Evolutionary conservation across 208 protist genomes (phyloP).

Genomic region (Dictyostelium gargantuum): DNA sequence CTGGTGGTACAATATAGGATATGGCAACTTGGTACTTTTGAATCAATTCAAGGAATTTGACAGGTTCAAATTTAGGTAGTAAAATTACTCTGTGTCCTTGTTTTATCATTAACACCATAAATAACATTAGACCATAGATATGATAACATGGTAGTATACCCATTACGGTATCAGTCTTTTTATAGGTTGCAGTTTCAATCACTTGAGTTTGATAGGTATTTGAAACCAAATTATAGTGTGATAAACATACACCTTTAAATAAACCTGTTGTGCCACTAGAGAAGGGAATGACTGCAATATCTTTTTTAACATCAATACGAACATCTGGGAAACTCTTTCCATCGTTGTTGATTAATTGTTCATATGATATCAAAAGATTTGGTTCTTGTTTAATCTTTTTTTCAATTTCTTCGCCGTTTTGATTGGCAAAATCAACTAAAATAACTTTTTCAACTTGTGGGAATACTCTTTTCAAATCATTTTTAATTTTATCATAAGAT

Average conservation of each 20-base stretch:
- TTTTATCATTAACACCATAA: conserved; percentile 57
- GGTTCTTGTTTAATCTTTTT: not conserved
- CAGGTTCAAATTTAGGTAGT: conserved; percentile 82
- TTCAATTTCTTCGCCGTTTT: not conserved
- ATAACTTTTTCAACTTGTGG: not conserved
- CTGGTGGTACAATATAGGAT: conserved; percentile 87
- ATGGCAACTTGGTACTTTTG: conserved; percentile 83
- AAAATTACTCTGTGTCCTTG: conserved; percentile 71
- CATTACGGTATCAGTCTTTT: conserved; percentile 74
- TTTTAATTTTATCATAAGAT: not conserved
- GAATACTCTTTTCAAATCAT: not conserved
- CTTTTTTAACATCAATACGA: not conserved
- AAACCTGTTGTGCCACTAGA: conserved; percentile 82
- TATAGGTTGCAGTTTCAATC: conserved; percentile 55
- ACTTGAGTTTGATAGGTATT: conserved; percentile 86
- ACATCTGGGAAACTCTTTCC: not conserved
- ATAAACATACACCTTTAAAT: conserved; percentile 95
- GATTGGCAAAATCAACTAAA: not conserved
- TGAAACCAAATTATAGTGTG: conserved; percentile 91
- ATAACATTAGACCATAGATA: conserved; percentile 88
- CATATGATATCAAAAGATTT: not conserved
- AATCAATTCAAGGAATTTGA: conserved; percentile 75
- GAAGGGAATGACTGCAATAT: conserved; percentile 57
- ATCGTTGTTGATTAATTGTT: not conserved
- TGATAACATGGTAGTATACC: conserved; percentile 88